Evolutionary conservation across 305 asterid species (phyloP).

Genomic region (Solanum aculeatissimum): DNA sequence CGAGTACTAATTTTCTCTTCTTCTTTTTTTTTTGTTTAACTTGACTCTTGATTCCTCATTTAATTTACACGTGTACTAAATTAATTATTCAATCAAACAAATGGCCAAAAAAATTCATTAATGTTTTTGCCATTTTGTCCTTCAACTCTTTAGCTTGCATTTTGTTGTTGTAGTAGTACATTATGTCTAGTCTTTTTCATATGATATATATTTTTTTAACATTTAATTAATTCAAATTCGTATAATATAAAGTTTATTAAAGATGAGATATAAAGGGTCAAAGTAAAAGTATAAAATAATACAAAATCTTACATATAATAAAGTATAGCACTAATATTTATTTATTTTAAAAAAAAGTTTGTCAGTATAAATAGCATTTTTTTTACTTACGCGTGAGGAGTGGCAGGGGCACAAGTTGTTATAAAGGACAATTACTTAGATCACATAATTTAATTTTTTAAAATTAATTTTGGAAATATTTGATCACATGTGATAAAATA

Average conservation of each 20-base stretch:
- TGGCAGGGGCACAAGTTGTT: neutral
- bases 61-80: neutral
- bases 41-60: neutral
- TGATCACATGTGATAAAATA: neutral
- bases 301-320: neutral
- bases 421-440: neutral
- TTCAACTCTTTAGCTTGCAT: neutral
- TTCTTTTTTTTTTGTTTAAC: neutral
- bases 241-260: neutral
- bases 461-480: neutral
- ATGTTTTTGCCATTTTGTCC: neutral
- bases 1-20: neutral
- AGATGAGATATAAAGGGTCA: neutral
- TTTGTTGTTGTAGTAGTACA: neutral
- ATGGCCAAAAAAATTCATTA: neutral
- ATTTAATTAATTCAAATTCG: neutral
- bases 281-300: neutral
- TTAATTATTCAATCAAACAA: neutral
- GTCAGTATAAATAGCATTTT: neutral
- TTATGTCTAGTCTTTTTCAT: neutral
- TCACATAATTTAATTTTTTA: neutral
- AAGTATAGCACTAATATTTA: neutral
- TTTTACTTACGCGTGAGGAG: neutral
- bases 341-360: neutral
- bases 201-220: neutral